These are phyloP conservation scores for Pseudoturritis turrita DNA, from an alignment of 345 rosid genomes.

Conservation along the genomic window DNA sequence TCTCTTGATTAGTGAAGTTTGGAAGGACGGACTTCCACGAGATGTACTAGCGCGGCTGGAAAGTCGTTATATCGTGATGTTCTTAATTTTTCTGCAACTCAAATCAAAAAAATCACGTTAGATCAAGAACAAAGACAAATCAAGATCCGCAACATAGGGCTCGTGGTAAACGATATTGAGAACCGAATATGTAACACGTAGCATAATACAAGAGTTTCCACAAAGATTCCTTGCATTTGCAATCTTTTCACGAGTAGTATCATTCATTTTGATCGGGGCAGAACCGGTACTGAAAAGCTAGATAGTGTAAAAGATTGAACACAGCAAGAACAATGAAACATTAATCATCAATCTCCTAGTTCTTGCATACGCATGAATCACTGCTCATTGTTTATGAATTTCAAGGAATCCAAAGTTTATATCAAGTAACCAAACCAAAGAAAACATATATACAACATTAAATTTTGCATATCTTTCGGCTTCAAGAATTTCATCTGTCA, in stretches of 20 bases:
- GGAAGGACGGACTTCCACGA: too few relatives aligned
- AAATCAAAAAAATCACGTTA: too few relatives aligned
- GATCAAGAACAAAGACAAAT: too few relatives aligned
- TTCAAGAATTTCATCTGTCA: background rate
- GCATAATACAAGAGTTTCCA: conserved; percentile 85
- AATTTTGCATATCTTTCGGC: background rate
- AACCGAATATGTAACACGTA: conserved; percentile 53
- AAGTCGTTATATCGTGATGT: too few relatives aligned
- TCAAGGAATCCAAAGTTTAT: background rate
- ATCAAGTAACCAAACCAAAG: too few relatives aligned
- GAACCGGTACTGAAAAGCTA: conserved; percentile 48
- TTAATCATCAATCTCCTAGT: background rate
- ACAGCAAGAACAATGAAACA: background rate
- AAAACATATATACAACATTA: too few relatives aligned
- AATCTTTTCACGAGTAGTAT: conserved; percentile 45
- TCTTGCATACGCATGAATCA: background rate
- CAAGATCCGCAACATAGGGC: conserved; percentile 34
- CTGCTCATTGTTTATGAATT: background rate
- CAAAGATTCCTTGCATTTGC: conserved; percentile 82
- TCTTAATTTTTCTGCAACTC: too few relatives aligned
- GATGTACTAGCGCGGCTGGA: too few relatives aligned
- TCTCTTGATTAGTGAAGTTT: too few relatives aligned
- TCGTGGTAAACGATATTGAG: conserved; percentile 49
- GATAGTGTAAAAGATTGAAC: conserved; percentile 31
- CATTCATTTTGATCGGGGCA: conserved; percentile 43